These are phyloP conservation scores for Achaetomium macrosporum DNA, from an alignment of 2,329 filamentous ascomycete genomes.

Conservation along the genomic window DNA sequence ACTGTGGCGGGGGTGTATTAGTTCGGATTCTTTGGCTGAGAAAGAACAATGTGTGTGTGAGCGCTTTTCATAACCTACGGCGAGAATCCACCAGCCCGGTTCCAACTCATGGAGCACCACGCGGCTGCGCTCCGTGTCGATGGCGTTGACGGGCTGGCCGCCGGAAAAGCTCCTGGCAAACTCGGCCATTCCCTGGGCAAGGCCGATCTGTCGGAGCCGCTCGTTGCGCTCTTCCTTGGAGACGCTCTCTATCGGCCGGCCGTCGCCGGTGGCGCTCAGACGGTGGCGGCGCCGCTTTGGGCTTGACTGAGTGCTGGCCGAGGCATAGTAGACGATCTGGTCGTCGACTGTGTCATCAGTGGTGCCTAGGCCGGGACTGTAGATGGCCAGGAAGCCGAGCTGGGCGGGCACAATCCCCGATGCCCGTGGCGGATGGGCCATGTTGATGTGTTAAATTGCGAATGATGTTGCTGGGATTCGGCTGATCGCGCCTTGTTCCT, in stretches of 20 bases:
- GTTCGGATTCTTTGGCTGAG: background rate
- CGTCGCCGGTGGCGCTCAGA: conserved; percentile 28
- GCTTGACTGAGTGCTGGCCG: conserved; percentile 41
- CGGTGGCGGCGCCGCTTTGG: conserved; percentile 38
- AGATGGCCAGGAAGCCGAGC: conserved; percentile 87
- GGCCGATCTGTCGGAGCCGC: conserved; percentile 82
- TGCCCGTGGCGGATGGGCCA: conserved; percentile 6
- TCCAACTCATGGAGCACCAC: conserved; percentile 85
- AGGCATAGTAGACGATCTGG: conserved; percentile 92
- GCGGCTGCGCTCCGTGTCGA: conserved; percentile 86
- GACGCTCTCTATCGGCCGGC: conserved; percentile 37
- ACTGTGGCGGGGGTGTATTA: conserved; percentile 41
- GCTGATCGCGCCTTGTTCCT: background rate
- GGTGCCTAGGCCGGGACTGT: conserved; percentile 62
- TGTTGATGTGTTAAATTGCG: background rate
- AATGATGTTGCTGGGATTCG: background rate
- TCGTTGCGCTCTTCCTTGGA: conserved; percentile 71
- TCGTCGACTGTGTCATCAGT: conserved; percentile 66
- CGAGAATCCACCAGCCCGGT: conserved; percentile 89
- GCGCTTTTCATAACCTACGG: conserved; percentile 51
- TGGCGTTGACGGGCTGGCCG: conserved; percentile 68
- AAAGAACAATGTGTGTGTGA: too few relatives aligned
- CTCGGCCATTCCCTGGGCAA: conserved; percentile 93
- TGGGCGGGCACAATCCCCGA: conserved; percentile 63
- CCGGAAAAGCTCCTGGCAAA: conserved; percentile 86